Evolutionary conservation across 1,284 basidiomycete species (phyloP).

Genomic region (Marasmius fiardii): DNA sequence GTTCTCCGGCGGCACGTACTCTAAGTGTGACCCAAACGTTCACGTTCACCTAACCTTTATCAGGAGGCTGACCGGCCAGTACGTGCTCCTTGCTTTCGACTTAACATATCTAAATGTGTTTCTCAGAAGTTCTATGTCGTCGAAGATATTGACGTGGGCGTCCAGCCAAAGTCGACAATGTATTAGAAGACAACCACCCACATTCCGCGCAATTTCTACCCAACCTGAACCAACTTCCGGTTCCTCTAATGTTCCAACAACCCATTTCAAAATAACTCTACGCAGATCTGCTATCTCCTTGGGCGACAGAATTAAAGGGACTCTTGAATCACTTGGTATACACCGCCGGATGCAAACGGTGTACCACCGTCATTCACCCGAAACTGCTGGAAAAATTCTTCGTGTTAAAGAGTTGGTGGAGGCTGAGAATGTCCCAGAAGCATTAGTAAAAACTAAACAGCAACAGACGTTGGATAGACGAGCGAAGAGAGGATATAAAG

Average conservation of each 20-base stretch:
- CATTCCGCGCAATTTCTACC: conserved; percentile 2
- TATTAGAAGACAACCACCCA: not conserved
- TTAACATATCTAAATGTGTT: not conserved
- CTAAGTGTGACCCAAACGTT: not conserved
- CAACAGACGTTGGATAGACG: conserved; percentile 63
- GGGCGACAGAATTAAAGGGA: conserved; percentile 66
- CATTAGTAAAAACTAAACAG: conserved; percentile 60
- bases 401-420: conserved; percentile 84
- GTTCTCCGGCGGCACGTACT: not conserved
- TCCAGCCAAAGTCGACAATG: not conserved
- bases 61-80: too few relatives aligned
- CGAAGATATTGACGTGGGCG: not conserved
- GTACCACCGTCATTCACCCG: conserved; percentile 69
- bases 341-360: conserved; percentile 81
- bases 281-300: conserved; percentile 81
- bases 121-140: not conserved
- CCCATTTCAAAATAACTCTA: conserved; percentile 84
- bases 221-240: not conserved
- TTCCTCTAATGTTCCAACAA: conserved; percentile 32
- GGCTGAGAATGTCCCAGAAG: conserved; percentile 74
- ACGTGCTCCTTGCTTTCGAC: not conserved
- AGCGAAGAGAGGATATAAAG: conserved; percentile 62
- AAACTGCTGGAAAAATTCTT: conserved; percentile 80
- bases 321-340: conserved; percentile 73
- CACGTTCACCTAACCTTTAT: not conserved